Conservation (phyloP, 352 stramenopile species). For the Phytopythium helicoides region DNA sequence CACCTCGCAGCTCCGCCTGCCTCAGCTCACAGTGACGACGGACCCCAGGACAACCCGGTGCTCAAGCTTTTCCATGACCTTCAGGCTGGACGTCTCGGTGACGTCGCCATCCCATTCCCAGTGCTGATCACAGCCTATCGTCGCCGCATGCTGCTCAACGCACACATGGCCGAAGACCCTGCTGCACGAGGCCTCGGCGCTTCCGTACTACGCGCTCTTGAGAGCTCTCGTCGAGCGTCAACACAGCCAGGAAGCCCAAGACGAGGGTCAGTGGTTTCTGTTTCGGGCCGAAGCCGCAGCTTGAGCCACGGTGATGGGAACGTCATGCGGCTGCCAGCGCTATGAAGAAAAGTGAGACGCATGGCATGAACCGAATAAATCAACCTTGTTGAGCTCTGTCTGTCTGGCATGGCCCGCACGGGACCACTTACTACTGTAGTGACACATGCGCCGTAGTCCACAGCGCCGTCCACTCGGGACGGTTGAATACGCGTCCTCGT, state of each 20-base stretch:
- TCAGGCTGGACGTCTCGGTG: conserved; percentile 71
- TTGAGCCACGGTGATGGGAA: no score
- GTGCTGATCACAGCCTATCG: conserved; percentile 80
- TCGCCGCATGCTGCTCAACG: conserved; percentile 76
- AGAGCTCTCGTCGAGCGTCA: conserved; percentile 41
- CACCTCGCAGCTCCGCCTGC: not conserved
- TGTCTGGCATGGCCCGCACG: not conserved
- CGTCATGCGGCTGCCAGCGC: not conserved
- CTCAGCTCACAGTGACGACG: not conserved
- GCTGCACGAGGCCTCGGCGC: conserved; percentile 34
- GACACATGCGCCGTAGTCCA: no score
- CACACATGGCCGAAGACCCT: conserved; percentile 74
- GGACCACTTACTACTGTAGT: no score
- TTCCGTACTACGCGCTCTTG: conserved; percentile 64
- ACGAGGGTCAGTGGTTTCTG: not conserved
- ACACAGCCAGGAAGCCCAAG: not conserved
- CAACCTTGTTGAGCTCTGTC: not conserved
- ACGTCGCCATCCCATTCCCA: conserved; percentile 70
- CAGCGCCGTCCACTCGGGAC: not conserved
- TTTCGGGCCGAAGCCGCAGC: not conserved
- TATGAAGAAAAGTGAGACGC: not conserved
- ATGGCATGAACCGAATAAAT: no score
- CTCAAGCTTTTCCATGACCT: conserved; percentile 79
- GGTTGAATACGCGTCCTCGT: not conserved
- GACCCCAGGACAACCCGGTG: conserved; percentile 43